Percentiles rank a stretch among this genome's conserved stretches.
These are phyloP conservation scores for Sherardia arvensis DNA, from an alignment of 257 asterid species.

Conservation along the genomic window DNA sequence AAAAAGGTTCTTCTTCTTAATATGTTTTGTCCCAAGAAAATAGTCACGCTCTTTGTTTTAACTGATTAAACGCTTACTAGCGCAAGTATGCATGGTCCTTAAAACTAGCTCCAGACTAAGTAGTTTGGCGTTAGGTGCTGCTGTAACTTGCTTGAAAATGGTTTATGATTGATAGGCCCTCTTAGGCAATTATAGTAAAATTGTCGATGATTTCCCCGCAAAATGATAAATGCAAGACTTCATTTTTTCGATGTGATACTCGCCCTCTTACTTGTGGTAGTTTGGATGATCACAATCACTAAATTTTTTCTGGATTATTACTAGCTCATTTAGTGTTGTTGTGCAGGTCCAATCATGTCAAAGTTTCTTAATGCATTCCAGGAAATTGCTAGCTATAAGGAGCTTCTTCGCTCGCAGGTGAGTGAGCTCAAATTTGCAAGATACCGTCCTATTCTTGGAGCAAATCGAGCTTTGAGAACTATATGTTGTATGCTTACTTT, in stretches of 20 bases:
- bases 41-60: neutral
- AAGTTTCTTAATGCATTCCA: conserved; percentile 64
- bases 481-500: neutral
- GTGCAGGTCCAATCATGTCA: conserved; percentile 78
- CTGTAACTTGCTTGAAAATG: neutral
- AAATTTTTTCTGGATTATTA: neutral
- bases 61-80: neutral
- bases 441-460: neutral
- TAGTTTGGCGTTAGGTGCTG: neutral
- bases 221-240: neutral
- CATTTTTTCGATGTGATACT: neutral
- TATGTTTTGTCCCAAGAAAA: neutral
- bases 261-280: neutral
- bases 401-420: conserved; percentile 93
- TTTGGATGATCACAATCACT: neutral
- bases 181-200: neutral
- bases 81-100: neutral
- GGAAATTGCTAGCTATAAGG: conserved; percentile 92
- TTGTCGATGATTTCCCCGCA: neutral
- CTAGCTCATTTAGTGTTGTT: neutral
- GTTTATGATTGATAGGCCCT: neutral
- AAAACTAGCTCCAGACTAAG: neutral
- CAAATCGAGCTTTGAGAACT: neutral
- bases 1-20: too few species aligned
- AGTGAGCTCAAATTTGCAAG: conserved; percentile 21